Conservation (phyloP, 306 rosid genomes). For the barrel medic (Medicago truncatula) region DNA sequence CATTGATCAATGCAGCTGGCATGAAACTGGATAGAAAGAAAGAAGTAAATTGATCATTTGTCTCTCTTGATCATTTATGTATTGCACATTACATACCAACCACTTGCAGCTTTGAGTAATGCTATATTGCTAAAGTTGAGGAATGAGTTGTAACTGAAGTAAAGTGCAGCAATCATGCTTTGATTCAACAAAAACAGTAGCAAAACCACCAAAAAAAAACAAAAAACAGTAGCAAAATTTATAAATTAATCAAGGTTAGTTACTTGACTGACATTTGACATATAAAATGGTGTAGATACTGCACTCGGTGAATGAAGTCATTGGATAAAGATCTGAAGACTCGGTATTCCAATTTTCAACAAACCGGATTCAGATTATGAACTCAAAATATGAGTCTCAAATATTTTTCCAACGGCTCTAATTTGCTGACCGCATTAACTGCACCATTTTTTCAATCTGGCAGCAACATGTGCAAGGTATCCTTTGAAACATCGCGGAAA, state of each 20-base stretch:
- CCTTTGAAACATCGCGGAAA: too few species aligned
- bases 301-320: background rate
- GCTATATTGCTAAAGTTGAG: background rate
- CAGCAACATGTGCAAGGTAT: too few species aligned
- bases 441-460: too few species aligned
- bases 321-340: background rate
- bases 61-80: background rate
- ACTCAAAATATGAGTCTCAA: too few species aligned
- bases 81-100: background rate
- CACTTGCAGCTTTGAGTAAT: background rate
- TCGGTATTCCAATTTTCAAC: too few species aligned
- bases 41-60: constrained; percentile 10
- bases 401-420: too few species aligned
- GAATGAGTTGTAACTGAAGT: background rate
- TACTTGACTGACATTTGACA: background rate
- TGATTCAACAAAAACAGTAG: background rate
- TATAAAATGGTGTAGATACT: background rate
- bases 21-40: constrained; percentile 57
- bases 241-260: background rate
- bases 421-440: too few species aligned
- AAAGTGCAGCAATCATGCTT: constrained; percentile 1
- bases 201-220: too few species aligned
- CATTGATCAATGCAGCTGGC: constrained; percentile 77
- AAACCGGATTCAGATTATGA: too few species aligned
- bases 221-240: background rate